Percentiles rank a stretch among this genome's conserved stretches.
phyloP scores from a whole-genome alignment of 108 stramenopile species.

The Asterionellopsis glacialis region DNA sequence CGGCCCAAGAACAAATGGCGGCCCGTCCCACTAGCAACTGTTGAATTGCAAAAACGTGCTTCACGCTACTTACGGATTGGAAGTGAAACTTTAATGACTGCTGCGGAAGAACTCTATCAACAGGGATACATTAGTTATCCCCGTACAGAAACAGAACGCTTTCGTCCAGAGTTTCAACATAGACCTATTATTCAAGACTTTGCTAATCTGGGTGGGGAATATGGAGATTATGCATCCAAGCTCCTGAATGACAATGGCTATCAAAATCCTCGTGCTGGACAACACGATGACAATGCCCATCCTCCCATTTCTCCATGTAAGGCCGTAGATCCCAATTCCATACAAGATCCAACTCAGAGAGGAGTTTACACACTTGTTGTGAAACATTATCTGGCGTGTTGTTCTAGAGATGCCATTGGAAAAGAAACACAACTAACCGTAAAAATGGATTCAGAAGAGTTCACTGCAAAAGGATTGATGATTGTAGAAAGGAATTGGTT shows the following conservation, averaged over 20 bases:
- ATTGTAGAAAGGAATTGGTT: slow-evolving; percentile 85
- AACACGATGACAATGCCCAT: slow-evolving; percentile 95
- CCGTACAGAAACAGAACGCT: slow-evolving; percentile 95
- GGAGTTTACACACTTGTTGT: slow-evolving; percentile 88
- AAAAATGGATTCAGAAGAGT: slow-evolving; percentile 78
- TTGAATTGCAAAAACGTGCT: slow-evolving; percentile 96
- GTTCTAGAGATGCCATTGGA: slow-evolving; percentile 91
- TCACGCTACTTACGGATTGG: slow-evolving; percentile 85
- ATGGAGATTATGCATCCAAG: slow-evolving; percentile 57
- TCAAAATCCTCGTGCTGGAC: slow-evolving; percentile 77
- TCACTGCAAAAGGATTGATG: slow-evolving; percentile 86
- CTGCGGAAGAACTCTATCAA: slow-evolving; percentile 94
- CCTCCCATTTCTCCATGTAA: slow-evolving; percentile 98
- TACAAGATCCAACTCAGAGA: slow-evolving; percentile 62
- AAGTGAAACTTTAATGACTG: slow-evolving; percentile 88
- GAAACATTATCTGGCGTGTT: slow-evolving; percentile 98
- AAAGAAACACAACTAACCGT: slow-evolving; percentile 80
- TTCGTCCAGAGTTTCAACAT: slow-evolving; percentile 89
- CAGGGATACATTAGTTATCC: slow-evolving; percentile 94
- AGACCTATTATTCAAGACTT: slow-evolving; percentile 67
- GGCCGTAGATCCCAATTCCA: slow-evolving; percentile 78
- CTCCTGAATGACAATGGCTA: slow-evolving; percentile 62
- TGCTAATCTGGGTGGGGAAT: slow-evolving; percentile 40
- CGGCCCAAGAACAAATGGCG: slow-evolving; percentile 86
- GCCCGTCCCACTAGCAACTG: slow-evolving; percentile 93